phyloP scores from a whole-genome alignment of 257 asterid species.

The Capsicum rhomboideum region DNA sequence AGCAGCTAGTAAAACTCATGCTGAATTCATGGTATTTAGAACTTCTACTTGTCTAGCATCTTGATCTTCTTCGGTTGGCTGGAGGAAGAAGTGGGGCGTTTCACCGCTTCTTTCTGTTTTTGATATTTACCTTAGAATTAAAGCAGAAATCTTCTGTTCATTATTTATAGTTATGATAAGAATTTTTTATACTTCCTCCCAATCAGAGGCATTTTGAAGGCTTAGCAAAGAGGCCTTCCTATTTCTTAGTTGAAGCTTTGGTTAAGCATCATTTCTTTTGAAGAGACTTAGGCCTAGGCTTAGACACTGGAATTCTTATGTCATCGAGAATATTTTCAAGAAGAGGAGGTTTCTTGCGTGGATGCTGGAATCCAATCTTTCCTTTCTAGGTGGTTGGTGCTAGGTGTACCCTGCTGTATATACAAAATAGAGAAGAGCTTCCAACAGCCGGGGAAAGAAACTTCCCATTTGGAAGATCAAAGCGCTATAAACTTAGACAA shows the following conservation, averaged over 20 bases:
- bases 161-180: neutral
- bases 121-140: neutral
- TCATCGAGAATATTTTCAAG: neutral
- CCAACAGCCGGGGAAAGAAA: neutral
- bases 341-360: neutral
- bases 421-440: neutral
- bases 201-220: neutral
- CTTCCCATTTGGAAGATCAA: neutral
- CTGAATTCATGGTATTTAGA: constrained; percentile 66
- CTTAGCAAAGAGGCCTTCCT: neutral
- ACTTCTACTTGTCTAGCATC: constrained; percentile 3
- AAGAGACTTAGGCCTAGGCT: neutral
- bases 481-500: neutral
- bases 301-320: neutral
- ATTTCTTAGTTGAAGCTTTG: neutral
- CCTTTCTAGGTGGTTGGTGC: neutral
- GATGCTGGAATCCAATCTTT: neutral
- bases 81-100: neutral
- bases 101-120: neutral
- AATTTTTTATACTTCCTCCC: neutral
- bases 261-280: neutral
- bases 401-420: neutral
- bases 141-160: neutral
- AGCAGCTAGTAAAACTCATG: constrained; percentile 81
- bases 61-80: constrained; percentile 2